Evolutionary conservation across 371 early-diverging fungal genomes (phyloP).

Genomic region (Dipsacomyces acuminosporus): DNA sequence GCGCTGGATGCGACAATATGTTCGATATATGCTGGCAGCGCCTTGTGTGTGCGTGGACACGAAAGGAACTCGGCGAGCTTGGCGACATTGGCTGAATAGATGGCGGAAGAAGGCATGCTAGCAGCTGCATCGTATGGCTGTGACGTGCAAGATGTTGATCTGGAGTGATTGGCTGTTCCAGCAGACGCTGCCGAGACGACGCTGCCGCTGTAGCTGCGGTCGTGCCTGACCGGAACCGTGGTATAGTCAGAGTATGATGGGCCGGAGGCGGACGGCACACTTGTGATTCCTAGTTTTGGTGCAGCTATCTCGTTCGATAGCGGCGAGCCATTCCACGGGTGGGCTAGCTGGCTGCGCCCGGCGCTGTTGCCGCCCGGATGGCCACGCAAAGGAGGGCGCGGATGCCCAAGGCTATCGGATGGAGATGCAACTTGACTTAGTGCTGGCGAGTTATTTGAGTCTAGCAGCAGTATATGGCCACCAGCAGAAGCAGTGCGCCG

Average conservation of each 20-base stretch:
- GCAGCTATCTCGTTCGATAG: not conserved
- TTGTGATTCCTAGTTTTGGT: not conserved
- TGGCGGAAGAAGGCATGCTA: not conserved
- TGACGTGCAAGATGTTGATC: not conserved
- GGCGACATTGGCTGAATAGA: no score
- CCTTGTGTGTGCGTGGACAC: not conserved
- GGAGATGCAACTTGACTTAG: no score
- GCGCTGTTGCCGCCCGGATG: no score
- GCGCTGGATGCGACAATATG: constrained; percentile 7
- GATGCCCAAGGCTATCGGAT: no score
- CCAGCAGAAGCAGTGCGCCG: constrained; percentile 9
- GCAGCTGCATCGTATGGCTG: not conserved
- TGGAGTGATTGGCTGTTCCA: constrained; percentile 2
- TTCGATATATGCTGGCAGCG: constrained; percentile 5
- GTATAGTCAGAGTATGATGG: not conserved
- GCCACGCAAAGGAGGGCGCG: no score
- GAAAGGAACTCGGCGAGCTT: not conserved
- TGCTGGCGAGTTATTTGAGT: no score
- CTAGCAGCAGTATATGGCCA: no score
- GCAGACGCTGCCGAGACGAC: not conserved
- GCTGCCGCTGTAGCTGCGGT: not conserved
- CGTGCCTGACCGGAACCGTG: not conserved
- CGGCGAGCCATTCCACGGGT: constrained; percentile 1
- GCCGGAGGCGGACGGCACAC: not conserved
- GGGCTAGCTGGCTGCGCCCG: no score